phyloP scores from a whole-genome alignment of 148 eudicot species.

The Vaccinium darrowii region DNA sequence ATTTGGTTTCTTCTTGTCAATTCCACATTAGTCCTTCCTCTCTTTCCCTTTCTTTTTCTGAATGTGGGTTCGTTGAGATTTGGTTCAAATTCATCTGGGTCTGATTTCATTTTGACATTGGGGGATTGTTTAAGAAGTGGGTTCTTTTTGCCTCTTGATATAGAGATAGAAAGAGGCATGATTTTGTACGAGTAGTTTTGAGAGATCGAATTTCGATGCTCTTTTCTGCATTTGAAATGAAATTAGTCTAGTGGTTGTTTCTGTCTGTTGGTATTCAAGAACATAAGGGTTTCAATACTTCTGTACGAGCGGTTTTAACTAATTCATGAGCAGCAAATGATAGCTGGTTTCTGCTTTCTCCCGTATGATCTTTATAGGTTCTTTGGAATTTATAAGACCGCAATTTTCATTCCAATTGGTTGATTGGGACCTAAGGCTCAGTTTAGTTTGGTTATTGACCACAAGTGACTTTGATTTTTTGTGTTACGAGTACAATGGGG shows the following conservation, averaged over 20 bases:
- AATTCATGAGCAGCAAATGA: slow-evolving; percentile 7
- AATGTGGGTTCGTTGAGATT: not conserved
- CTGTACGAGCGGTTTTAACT: not conserved
- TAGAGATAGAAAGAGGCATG: not conserved
- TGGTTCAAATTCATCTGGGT: slow-evolving; percentile 6
- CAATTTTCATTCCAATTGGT: not conserved
- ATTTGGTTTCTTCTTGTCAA: not conserved
- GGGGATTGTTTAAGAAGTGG: slow-evolving; percentile 5
- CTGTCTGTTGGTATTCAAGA: not conserved
- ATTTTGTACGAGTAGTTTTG: not conserved
- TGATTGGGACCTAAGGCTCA: not conserved
- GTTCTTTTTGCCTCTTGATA: too few relatives aligned
- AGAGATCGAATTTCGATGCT: not conserved
- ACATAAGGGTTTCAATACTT: not conserved
- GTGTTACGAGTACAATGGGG: slow-evolving; percentile 36
- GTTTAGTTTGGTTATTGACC: not conserved
- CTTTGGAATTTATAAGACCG: not conserved
- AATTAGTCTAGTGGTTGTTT: not conserved
- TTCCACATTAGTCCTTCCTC: not conserved
- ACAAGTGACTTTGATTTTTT: not conserved
- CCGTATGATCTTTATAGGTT: slow-evolving; percentile 2
- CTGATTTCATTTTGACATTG: slow-evolving; percentile 1
- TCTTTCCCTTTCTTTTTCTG: not conserved
- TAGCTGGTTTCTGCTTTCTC: slow-evolving; percentile 10
- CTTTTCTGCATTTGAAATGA: not conserved